phyloP scores from a whole-genome alignment of 768 basidiomycete species.

The Ramaria sp. region DNA sequence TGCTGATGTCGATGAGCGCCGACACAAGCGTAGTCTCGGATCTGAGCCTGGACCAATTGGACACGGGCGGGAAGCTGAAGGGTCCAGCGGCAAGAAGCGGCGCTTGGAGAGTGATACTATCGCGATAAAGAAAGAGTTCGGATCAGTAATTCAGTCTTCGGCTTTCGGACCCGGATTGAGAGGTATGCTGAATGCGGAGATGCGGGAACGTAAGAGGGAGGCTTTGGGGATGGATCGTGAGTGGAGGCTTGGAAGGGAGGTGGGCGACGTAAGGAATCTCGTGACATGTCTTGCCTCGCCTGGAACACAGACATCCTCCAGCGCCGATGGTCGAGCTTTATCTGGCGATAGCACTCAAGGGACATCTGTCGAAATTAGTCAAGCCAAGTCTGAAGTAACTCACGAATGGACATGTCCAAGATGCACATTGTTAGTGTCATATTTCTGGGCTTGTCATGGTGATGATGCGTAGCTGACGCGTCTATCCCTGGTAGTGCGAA shows the following conservation, averaged over 20 bases:
- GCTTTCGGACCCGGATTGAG: neutral
- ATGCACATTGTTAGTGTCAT: neutral
- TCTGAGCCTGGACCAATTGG: too few relatives aligned
- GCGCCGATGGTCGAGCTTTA: neutral
- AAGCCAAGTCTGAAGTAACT: neutral
- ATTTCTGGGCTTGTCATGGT: neutral
- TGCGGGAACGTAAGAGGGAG: neutral
- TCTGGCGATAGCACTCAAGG: too few relatives aligned
- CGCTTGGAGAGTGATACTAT: neutral
- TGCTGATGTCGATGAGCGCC: too few relatives aligned
- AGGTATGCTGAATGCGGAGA: neutral
- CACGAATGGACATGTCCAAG: neutral
- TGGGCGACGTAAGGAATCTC: neutral
- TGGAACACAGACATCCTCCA: too few relatives aligned
- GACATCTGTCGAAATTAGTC: neutral
- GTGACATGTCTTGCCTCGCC: neutral
- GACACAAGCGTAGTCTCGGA: too few relatives aligned
- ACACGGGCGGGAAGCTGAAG: neutral
- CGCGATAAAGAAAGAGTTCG: too few relatives aligned
- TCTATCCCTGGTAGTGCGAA: too few relatives aligned
- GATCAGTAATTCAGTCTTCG: neutral
- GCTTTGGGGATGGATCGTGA: neutral
- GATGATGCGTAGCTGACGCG: too few relatives aligned
- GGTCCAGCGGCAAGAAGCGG: neutral
- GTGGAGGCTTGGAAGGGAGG: neutral